Base-by-base conservation (phyloP, 2,329 filamentous ascomycete species). In the Fusarium sp. region DNA sequence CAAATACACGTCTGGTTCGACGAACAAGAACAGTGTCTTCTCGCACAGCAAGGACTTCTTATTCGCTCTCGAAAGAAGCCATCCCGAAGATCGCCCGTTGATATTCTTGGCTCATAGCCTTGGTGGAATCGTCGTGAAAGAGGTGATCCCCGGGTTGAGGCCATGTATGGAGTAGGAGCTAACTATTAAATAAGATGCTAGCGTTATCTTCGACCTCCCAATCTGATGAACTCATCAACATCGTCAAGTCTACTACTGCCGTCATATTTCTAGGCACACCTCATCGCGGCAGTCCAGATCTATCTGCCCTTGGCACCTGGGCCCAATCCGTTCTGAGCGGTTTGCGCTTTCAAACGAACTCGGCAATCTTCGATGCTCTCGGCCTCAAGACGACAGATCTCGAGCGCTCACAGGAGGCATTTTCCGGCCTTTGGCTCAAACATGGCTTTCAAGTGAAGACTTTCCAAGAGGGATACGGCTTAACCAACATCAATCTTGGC, bases 181-280 rank as follows among this genome's bases (percentile, higher is more conserved):
- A 20, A 54, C 27, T 20, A 14, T 20, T 56, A 2, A 0, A 2
- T 2, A 6, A 76, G 73, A 70, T 70, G 66, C 70, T 75, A 0
- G 54, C 70, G 1, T 57, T 50, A 0, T 63, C 68, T 1, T 66
- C 72, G 0, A 35, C 54, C 5, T 68, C 60, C 7, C 40, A 22
- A 0, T 38, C 29, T 0, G 67, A 65, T 76, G 9, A 40, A 62
- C 24, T 64, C 18, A 52, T 76, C 75, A 35, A 65, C 74, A 18
- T 79, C 1, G 13, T 80, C 18, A 42, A 76, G 1, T 72, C 77
- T 0, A 81, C 80, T 0, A 61, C 52, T 0, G 80, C 79, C 2
- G 56, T 82, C 2, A 40, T 83, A 0, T 84, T 84, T 37, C 79
- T 84, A 13, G 82, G 82, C 0, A 83, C 81, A 0, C 82, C 82